Evolutionary conservation across 148 eudicot species (phyloP).

Genomic region (Fagopyrum tataricum): DNA sequence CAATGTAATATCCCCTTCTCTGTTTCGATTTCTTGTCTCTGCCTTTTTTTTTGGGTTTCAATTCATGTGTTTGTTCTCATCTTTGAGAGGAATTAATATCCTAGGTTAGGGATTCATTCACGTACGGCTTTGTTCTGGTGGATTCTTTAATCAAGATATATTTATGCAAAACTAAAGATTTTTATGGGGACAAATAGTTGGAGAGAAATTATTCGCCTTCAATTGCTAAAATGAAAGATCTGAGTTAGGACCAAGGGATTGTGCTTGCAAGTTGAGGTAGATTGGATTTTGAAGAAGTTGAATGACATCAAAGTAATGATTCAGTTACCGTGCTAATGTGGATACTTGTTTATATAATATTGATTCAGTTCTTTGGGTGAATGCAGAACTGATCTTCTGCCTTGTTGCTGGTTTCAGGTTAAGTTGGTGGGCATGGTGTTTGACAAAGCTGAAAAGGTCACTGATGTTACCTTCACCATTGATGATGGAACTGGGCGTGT

Average conservation of each 20-base stretch:
- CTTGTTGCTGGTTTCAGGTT: conserved; percentile 29
- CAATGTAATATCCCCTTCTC: conserved; percentile 30
- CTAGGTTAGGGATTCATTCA: background rate
- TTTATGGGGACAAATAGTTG: background rate
- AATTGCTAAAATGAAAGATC: background rate
- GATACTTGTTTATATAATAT: background rate
- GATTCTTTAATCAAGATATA: background rate
- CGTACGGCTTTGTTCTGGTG: background rate
- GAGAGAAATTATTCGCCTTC: background rate
- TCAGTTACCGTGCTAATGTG: background rate
- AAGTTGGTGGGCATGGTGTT: conserved; percentile 47
- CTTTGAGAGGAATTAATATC: background rate
- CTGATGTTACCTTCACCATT: conserved; percentile 46
- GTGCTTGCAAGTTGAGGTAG: background rate
- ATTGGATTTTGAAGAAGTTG: background rate
- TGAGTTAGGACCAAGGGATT: background rate
- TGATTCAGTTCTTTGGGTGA: background rate
- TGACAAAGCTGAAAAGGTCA: conserved; percentile 36
- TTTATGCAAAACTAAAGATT: background rate
- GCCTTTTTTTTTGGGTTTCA: background rate
- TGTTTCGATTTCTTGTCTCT: background rate
- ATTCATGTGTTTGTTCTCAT: background rate
- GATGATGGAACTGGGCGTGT: conserved; percentile 68
- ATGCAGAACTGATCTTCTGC: background rate
- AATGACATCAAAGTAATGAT: background rate